Conservation (phyloP, 2,329 filamentous ascomycete genomes). For the Trichothecium sympodiale region DNA sequence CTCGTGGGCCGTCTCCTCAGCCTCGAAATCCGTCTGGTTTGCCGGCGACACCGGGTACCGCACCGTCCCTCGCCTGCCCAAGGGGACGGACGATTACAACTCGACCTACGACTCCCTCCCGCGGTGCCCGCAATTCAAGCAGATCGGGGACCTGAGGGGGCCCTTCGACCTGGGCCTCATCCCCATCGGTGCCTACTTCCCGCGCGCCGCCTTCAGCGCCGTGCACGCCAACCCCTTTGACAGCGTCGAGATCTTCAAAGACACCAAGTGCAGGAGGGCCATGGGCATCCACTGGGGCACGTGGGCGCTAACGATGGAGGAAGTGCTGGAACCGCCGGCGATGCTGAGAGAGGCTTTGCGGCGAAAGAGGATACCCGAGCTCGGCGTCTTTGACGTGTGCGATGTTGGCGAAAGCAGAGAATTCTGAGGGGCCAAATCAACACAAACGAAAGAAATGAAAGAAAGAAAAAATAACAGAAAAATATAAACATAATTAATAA, state of each 20-base stretch:
- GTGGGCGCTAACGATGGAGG: conserved; percentile 78
- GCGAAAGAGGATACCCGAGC: conserved; percentile 54
- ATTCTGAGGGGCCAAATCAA: conserved; percentile 48
- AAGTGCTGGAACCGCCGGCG: conserved; percentile 71
- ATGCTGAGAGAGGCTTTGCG: conserved; percentile 62
- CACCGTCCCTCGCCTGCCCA: conserved; percentile 53
- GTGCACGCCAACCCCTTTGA: conserved; percentile 85
- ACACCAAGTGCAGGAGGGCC: conserved; percentile 67
- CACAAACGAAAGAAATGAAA: conserved; percentile 32
- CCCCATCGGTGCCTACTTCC: conserved; percentile 83
- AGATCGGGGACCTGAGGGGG: conserved; percentile 70
- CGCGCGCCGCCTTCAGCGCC: conserved; percentile 59
- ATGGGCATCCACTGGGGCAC: conserved; percentile 90
- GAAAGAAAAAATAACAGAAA: conserved; percentile 37
- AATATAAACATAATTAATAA: conserved; percentile 37
- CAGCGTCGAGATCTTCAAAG: conserved; percentile 77
- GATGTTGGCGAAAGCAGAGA: conserved; percentile 76
- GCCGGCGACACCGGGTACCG: conserved; percentile 88
- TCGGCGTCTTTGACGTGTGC: conserved; percentile 69
- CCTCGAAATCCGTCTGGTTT: conserved; percentile 69
- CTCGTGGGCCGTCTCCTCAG: conserved; percentile 72
- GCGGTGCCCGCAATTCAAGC: conserved; percentile 69
- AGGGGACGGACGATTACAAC: conserved; percentile 58
- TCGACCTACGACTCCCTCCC: conserved; percentile 56
- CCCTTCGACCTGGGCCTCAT: conserved; percentile 88